Evolutionary conservation across 495 filamentous ascomycete species (phyloP), one percentile per base, ranked within the genome.

Genomic region (Aspergillus nidulans): DNA sequence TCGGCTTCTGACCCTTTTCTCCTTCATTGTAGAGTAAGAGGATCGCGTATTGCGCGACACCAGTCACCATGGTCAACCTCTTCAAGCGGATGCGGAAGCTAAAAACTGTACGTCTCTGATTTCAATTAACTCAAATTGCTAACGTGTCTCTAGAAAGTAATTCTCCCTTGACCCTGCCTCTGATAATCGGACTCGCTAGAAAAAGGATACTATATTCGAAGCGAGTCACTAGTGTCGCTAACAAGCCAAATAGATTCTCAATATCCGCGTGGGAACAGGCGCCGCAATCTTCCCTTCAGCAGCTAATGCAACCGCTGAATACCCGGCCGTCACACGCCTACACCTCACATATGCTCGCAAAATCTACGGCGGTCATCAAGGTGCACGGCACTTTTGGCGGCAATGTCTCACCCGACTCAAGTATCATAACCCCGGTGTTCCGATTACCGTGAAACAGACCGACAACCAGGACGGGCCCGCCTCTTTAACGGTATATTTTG

Each of bases 361-460:
- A 59, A 77, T 83, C 52, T 69, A 75, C 53, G 57, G 57, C 53
- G 74, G 75, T 39, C 88, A 95, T 69, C 78, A 87, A 65, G 92
- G 92, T 21, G 83, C 94, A 30, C 86, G 88, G 54, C 89, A 90
- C 77, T 95, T 98, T 79, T 96, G 90, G 91, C 84, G 81, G 45
- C 71, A 83, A 34, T 87, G 82, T 61, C 84, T 98, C 28, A 88
- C 89, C 1, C 82, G 89, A 58, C 76, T 98, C 52, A 96, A 98
- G 78, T 97, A 86, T 76, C 87, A 94, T 77, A 98, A 98, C 67
- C 94, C 94, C 0, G 75, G 81, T 7, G 67, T 97, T 15, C 80
- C 82, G 15, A 92, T 97, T 84, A 85, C 87, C 32, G 84, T 97
- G 49, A 82, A 82, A 61, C 86, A 89, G 46, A 84, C 77, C 19